These are phyloP conservation scores for Panaeolus papilionaceus DNA, from an alignment of 768 basidiomycete species.

Conservation along the genomic window DNA sequence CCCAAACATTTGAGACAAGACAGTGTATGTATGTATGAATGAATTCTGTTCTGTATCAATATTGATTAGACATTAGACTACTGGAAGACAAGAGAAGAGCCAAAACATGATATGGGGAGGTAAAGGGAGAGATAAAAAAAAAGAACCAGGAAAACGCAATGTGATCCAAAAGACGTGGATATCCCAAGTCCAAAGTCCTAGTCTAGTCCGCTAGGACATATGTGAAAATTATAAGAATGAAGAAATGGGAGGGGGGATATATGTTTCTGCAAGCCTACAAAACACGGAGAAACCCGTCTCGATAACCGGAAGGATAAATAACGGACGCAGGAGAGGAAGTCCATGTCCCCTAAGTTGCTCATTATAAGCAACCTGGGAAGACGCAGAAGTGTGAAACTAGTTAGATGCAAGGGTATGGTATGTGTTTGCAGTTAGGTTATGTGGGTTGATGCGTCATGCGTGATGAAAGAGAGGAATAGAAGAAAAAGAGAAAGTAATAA, in stretches of 20 bases:
- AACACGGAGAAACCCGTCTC: neutral
- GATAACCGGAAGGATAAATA: neutral
- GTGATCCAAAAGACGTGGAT: slow-evolving; percentile 11
- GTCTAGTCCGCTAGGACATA: slow-evolving; percentile 7
- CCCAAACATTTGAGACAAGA: neutral
- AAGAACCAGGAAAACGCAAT: neutral
- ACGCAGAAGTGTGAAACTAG: neutral
- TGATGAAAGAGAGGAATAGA: neutral
- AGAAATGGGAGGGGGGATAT: neutral
- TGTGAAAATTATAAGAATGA: neutral
- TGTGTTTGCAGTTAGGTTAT: neutral
- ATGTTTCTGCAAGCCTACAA: slow-evolving; percentile 9
- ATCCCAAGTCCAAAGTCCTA: slow-evolving; percentile 11
- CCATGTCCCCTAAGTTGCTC: neutral
- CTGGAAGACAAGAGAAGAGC: slow-evolving; percentile 5
- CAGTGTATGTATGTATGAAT: neutral
- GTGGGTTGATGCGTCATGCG: slow-evolving; percentile 1
- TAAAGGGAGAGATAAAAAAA: neutral
- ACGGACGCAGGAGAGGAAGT: neutral
- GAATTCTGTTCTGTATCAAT: slow-evolving; percentile 7
- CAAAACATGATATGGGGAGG: neutral
- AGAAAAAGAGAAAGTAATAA: neutral
- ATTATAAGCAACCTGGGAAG: neutral
- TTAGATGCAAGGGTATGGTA: slow-evolving; percentile 6
- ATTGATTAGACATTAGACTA: slow-evolving; percentile 8